A percentile compares a stretch with the other conserved stretches of the same genome.
Evolutionary conservation across 2,329 filamentous ascomycete genomes (phyloP).

Genomic region (Penicillium sp.): DNA sequence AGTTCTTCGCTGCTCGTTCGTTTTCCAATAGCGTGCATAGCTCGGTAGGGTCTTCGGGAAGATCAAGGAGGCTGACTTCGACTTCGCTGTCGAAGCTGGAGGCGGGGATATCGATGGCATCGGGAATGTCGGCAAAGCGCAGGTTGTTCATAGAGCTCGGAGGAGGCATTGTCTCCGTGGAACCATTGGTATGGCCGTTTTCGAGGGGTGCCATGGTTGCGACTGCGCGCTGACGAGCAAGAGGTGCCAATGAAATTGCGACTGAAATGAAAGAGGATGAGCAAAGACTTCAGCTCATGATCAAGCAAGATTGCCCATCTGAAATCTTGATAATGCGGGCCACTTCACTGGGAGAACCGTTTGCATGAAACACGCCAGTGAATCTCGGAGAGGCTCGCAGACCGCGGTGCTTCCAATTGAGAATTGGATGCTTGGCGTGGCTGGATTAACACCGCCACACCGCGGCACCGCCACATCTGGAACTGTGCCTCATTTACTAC

Average conservation of each 20-base stretch:
- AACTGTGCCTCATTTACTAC: not conserved
- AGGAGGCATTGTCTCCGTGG: conserved; percentile 40
- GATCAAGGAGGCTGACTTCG: conserved; percentile 87
- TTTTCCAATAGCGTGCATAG: conserved; percentile 93
- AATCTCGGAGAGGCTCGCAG: conserved; percentile 9
- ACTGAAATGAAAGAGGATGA: conserved; percentile 17
- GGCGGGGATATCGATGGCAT: conserved; percentile 64
- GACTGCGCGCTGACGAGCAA: conserved; percentile 5
- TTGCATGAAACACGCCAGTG: conserved; percentile 19
- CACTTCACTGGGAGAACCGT: not conserved
- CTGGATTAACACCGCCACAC: conserved; percentile 26
- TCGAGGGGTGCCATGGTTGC: conserved; percentile 52
- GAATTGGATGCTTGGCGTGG: conserved; percentile 21
- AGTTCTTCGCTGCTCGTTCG: conserved; percentile 83
- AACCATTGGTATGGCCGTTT: conserved; percentile 55
- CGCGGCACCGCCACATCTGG: not conserved
- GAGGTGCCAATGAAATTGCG: conserved; percentile 10
- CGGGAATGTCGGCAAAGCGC: conserved; percentile 63
- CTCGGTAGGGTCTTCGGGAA: conserved; percentile 91
- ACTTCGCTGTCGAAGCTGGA: conserved; percentile 66
- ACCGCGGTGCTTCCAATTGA: conserved; percentile 19
- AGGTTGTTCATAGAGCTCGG: conserved; percentile 35
- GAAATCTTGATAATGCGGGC: not conserved
- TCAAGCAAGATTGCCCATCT: conserved; percentile 20
- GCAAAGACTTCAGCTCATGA: conserved; percentile 30